These are phyloP conservation scores for Hypoxylon fragiforme DNA, from an alignment of 495 filamentous ascomycete genomes.

Conservation along the genomic window DNA sequence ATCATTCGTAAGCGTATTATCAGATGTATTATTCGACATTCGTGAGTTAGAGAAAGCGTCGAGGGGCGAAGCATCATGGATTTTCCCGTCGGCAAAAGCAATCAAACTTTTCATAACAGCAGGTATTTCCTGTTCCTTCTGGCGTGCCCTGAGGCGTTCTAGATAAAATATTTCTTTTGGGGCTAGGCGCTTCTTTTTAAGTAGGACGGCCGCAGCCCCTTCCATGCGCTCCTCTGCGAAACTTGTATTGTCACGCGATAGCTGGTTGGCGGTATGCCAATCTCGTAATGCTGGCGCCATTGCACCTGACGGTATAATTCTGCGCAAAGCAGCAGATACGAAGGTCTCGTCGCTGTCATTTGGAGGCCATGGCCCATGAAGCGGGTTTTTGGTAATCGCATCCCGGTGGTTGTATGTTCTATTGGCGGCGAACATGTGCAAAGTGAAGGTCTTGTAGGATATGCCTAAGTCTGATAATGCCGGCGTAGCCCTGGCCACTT, in stretches of 20 bases:
- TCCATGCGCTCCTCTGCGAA: constrained; percentile 23
- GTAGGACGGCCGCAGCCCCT: constrained; percentile 25
- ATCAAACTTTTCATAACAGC: constrained; percentile 40
- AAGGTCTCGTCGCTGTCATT: constrained; percentile 27
- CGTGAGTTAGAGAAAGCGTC: background rate
- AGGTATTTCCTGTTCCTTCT: constrained; percentile 23
- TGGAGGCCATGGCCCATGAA: constrained; percentile 48
- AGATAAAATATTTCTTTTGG: constrained; percentile 21
- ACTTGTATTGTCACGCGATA: constrained; percentile 21
- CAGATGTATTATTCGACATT: background rate
- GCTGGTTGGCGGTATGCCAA: constrained; percentile 52
- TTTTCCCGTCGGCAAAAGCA: constrained; percentile 27
- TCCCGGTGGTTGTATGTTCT: constrained; percentile 40
- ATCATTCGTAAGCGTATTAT: background rate
- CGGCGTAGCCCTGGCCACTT: constrained; percentile 11
- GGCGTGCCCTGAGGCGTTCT: constrained; percentile 32
- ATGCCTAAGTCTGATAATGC: constrained; percentile 27
- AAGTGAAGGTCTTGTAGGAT: constrained; percentile 39
- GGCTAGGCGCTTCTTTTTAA: constrained; percentile 29
- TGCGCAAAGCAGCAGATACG: constrained; percentile 38
- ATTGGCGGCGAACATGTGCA: constrained; percentile 42
- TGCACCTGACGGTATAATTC: constrained; percentile 40
- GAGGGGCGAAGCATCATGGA: background rate
- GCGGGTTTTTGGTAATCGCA: constrained; percentile 40
- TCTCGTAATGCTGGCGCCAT: constrained; percentile 46